Evolutionary conservation across 1,284 basidiomycete genomes (phyloP).

Genomic region (Afroboletus lepidellus): DNA sequence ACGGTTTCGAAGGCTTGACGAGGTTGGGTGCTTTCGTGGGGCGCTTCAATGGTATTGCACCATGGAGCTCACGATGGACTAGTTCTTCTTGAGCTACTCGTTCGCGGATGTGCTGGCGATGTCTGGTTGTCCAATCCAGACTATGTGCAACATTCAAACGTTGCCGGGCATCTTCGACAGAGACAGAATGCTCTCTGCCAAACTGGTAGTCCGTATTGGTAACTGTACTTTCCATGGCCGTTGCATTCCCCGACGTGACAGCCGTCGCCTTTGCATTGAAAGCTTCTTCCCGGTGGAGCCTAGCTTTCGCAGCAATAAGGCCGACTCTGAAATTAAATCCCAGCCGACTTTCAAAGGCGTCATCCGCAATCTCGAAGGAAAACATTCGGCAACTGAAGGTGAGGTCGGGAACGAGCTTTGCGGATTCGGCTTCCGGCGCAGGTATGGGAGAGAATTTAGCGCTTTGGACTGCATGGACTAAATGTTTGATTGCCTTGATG

Average conservation of each 20-base stretch:
- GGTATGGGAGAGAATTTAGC: constrained; percentile 50
- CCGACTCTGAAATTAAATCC: constrained; percentile 81
- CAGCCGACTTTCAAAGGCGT: constrained; percentile 81
- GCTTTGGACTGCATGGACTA: constrained; percentile 47
- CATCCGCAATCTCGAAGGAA: constrained; percentile 84
- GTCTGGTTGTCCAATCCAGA: constrained; percentile 74
- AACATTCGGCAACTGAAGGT: constrained; percentile 59
- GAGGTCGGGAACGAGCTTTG: constrained; percentile 72
- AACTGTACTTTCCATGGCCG: constrained; percentile 20
- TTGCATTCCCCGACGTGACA: constrained; percentile 45
- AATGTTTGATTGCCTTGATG: constrained; percentile 67
- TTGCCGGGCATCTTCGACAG: constrained; percentile 71
- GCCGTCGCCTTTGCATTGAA: constrained; percentile 78
- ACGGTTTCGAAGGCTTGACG: constrained; percentile 35
- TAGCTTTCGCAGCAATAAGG: constrained; percentile 69
- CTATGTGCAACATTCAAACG: constrained; percentile 75
- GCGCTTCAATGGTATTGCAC: constrained; percentile 28
- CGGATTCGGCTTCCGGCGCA: constrained; percentile 62
- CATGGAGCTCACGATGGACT: constrained; percentile 39
- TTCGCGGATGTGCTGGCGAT: constrained; percentile 39
- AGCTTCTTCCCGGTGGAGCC: constrained; percentile 77
- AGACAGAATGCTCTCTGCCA: constrained; percentile 59
- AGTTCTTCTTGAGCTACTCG: constrained; percentile 30
- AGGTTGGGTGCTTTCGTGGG: constrained; percentile 34
- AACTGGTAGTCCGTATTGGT: constrained; percentile 52